phyloP scores from a whole-genome alignment of 352 stramenopile species.

The Thraustochytrium sp. region DNA sequence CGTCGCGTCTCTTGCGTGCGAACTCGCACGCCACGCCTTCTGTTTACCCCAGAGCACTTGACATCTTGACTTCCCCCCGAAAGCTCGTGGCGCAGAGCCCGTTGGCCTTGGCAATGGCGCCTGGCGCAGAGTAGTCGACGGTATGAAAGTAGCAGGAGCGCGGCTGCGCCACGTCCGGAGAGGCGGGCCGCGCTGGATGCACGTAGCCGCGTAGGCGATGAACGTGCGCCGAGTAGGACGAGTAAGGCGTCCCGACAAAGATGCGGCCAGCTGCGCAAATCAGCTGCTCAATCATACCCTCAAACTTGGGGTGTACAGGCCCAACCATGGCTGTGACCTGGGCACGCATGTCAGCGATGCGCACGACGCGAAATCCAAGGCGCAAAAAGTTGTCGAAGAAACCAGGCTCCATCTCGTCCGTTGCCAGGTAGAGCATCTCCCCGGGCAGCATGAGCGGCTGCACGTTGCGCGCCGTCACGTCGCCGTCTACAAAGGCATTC shows the following conservation, averaged over 20 bases:
- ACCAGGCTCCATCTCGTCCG: conserved; percentile 39
- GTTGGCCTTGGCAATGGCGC: neutral
- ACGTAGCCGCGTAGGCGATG: conserved; percentile 36
- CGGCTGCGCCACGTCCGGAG: neutral
- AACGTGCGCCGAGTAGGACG: conserved; percentile 33
- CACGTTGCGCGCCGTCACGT: neutral
- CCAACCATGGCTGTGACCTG: neutral
- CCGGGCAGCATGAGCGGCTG: neutral
- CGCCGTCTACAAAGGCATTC: neutral
- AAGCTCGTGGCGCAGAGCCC: neutral
- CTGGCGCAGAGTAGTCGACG: neutral
- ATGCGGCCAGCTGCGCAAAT: conserved; percentile 10
- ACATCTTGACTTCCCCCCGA: neutral
- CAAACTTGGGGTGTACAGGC: conserved; percentile 27
- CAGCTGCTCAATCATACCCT: conserved; percentile 43
- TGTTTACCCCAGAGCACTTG: too few relatives aligned
- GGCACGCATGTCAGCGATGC: conserved; percentile 4
- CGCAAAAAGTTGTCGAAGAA: conserved; percentile 40
- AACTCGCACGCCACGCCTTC: too few relatives aligned
- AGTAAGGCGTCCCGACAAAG: conserved; percentile 34
- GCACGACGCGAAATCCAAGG: neutral
- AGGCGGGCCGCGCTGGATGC: neutral
- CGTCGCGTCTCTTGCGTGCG: too few relatives aligned
- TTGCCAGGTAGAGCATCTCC: conserved; percentile 42
- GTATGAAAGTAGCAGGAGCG: conserved; percentile 14